phyloP scores from a whole-genome alignment of 169 alveolate genomes.

The Haemoproteus tartakovskyi region DNA sequence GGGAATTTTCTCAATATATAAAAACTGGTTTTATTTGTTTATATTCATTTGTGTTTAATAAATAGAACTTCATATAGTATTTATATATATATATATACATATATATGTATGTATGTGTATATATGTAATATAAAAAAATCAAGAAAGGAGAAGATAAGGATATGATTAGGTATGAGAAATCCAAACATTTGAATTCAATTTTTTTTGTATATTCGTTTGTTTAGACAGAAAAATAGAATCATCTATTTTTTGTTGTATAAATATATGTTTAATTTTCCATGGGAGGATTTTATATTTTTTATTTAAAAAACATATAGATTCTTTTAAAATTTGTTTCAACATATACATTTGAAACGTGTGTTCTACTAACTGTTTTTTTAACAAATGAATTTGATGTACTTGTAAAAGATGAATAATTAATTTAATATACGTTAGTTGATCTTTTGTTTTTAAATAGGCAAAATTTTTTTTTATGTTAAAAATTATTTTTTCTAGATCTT shows the following conservation, averaged over 20 bases:
- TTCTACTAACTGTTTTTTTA: background rate
- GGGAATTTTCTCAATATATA: no score
- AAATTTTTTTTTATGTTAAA: slow-evolving; percentile 50
- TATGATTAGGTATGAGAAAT: background rate
- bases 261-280: slow-evolving; percentile 9
- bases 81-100: background rate
- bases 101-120: background rate
- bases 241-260: background rate
- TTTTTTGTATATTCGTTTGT: background rate
- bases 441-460: slow-evolving; percentile 1
- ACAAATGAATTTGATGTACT: background rate
- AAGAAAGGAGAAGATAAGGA: background rate
- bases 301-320: background rate
- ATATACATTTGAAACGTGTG: slow-evolving; percentile 1
- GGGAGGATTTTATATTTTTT: slow-evolving; percentile 16
- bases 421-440: slow-evolving; percentile 21
- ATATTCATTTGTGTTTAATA: no score
- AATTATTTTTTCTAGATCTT: slow-evolving; percentile 14
- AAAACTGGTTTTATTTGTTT: no score
- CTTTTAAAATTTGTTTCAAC: slow-evolving; percentile 26
- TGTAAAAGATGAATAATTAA: background rate
- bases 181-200: background rate
- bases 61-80: no score
- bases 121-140: background rate
- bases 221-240: background rate